Evolutionary conservation across 2,329 filamentous ascomycete genomes (phyloP).

Genomic region (Apiospora sp.): DNA sequence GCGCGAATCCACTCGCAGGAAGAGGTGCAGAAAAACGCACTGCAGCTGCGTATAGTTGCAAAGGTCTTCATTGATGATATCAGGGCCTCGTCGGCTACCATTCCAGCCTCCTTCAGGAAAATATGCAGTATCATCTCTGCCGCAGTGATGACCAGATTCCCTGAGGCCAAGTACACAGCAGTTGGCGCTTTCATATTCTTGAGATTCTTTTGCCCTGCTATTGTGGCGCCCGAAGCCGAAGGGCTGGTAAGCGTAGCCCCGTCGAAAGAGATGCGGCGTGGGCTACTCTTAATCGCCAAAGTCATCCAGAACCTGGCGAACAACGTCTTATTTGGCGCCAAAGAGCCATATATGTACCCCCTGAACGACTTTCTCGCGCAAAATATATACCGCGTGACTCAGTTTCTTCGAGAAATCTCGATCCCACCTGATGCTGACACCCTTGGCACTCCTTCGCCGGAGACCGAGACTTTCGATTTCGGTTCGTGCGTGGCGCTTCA

Average conservation of each 20-base stretch:
- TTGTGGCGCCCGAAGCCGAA: conserved; percentile 74
- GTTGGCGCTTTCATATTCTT: conserved; percentile 77
- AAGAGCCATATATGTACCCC: conserved; percentile 77
- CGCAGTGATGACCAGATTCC: conserved; percentile 69
- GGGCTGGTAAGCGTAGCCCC: conserved; percentile 67
- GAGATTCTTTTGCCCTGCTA: conserved; percentile 76
- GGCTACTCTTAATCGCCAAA: conserved; percentile 73
- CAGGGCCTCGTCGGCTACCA: conserved; percentile 66
- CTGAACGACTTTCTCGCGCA: conserved; percentile 73
- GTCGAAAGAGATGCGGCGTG: conserved; percentile 74
- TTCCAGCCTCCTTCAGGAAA: conserved; percentile 69
- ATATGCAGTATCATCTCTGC: conserved; percentile 74
- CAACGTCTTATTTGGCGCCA: conserved; percentile 75
- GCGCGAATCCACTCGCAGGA: conserved; percentile 66
- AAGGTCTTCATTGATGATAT: conserved; percentile 78
- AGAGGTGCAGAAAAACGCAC: conserved; percentile 70
- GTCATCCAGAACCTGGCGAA: conserved; percentile 77
- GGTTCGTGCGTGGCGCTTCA: conserved; percentile 75
- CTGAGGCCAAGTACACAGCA: conserved; percentile 75
- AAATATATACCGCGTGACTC: conserved; percentile 73
- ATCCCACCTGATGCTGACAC: conserved; percentile 57
- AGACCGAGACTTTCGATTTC: conserved; percentile 68
- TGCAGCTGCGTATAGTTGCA: conserved; percentile 71
- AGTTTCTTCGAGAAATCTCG: conserved; percentile 72
- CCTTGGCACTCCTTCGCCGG: conserved; percentile 48